Conservation (phyloP, 1,139 yeast genomes). For the Lipomyces yarrowii region DNA sequence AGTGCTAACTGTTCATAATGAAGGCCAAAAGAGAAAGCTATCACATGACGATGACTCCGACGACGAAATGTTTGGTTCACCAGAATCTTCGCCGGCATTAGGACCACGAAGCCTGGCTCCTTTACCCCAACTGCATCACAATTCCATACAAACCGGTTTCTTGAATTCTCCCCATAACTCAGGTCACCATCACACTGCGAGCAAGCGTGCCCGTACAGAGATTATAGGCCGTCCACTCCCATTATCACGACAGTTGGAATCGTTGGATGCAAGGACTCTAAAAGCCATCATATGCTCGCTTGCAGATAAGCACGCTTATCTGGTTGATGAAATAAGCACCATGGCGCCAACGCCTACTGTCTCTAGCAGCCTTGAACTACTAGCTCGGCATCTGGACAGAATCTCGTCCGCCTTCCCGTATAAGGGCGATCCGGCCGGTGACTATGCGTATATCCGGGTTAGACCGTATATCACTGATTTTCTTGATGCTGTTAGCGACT, state of each 20-base stretch:
- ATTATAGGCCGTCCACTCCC: slow-evolving; percentile 52
- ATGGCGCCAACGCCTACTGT: slow-evolving; percentile 64
- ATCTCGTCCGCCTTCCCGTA: slow-evolving; percentile 65
- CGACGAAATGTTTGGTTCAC: slow-evolving; percentile 29
- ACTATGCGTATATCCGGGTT: slow-evolving; percentile 85
- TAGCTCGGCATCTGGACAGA: slow-evolving; percentile 52
- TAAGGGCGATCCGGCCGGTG: slow-evolving; percentile 71
- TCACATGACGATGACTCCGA: slow-evolving; percentile 26
- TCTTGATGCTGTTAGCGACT: slow-evolving; percentile 75
- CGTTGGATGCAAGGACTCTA: slow-evolving; percentile 60
- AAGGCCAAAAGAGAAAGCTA: slow-evolving; percentile 22
- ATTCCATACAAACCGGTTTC: not conserved
- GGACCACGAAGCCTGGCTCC: not conserved
- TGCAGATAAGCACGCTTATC: slow-evolving; percentile 63
- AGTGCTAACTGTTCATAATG: not conserved
- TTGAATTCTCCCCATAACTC: slow-evolving; percentile 1
- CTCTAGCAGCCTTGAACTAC: slow-evolving; percentile 53
- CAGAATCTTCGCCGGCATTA: slow-evolving; percentile 17
- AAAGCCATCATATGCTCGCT: slow-evolving; percentile 56
- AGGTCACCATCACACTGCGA: slow-evolving; percentile 1
- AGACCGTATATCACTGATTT: slow-evolving; percentile 75
- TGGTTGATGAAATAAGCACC: slow-evolving; percentile 54
- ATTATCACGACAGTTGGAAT: slow-evolving; percentile 63
- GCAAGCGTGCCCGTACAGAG: slow-evolving; percentile 32
- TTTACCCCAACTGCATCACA: slow-evolving; percentile 3